Conservation (phyloP, 2,329 filamentous ascomycete genomes). For the Penicillium sp. region DNA sequence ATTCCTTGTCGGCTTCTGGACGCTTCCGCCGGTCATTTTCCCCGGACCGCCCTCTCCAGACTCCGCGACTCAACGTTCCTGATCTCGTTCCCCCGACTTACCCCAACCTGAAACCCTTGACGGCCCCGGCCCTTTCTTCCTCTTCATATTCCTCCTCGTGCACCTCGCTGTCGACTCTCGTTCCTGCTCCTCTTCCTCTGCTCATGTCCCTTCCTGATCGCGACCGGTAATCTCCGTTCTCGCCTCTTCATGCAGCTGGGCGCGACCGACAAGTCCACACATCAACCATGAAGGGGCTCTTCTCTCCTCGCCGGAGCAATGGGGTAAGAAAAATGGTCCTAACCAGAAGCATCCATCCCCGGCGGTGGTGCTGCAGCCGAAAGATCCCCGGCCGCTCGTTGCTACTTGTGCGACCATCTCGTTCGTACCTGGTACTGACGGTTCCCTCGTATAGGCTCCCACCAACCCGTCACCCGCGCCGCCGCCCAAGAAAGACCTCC, state of each 20-base stretch:
- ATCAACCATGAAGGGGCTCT: conserved; percentile 45
- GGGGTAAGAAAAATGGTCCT: conserved; percentile 34
- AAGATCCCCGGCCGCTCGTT: conserved; percentile 4
- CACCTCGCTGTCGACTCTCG: conserved; percentile 26
- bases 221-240: conserved; percentile 9
- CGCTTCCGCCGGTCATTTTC: conserved; percentile 21
- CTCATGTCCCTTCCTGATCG: conserved; percentile 19
- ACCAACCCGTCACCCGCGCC: conserved; percentile 51
- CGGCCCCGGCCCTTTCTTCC: conserved; percentile 19
- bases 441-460: conserved; percentile 45
- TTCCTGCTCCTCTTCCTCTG: conserved; percentile 25
- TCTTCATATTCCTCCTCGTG: conserved; percentile 5
- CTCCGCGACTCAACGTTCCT: conserved; percentile 22
- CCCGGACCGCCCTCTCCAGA: conserved; percentile 21
- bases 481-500: conserved; percentile 63
- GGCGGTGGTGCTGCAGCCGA: conserved; percentile 23
- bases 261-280: conserved; percentile 26
- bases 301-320: conserved; percentile 46
- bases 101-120: conserved; percentile 21
- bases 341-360: conserved; percentile 19
- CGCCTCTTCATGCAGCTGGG: conserved; percentile 30
- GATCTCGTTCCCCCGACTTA: conserved; percentile 18
- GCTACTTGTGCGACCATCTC: conserved; percentile 20
- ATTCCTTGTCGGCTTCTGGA: conserved; percentile 15
- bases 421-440: conserved; percentile 25